A percentile compares a stretch with the other conserved stretches of the same genome.
Conservation (phyloP, 768 basidiomycete genomes). For the Rhodotorula diobovata region DNA sequence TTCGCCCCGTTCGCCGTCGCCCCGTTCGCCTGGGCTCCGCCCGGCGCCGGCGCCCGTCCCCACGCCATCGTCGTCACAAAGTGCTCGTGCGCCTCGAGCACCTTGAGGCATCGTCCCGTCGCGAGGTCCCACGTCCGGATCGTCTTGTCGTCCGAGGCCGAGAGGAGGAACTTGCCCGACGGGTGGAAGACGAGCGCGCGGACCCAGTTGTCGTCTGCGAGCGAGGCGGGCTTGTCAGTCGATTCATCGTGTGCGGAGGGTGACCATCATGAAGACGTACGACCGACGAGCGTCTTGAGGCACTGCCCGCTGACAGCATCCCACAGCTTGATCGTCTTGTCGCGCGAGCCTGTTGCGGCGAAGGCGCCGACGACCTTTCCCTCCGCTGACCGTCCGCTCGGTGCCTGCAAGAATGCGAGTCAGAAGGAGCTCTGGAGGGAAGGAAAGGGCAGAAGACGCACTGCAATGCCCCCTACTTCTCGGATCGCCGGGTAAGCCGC, state of each 20-base stretch:
- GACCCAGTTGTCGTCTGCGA: constrained; percentile 74
- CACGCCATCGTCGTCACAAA: constrained; percentile 48
- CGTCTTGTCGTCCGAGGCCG: constrained; percentile 86
- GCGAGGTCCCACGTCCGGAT: constrained; percentile 83
- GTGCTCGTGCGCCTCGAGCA: constrained; percentile 74
- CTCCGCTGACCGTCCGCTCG: constrained; percentile 53
- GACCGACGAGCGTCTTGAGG: constrained; percentile 65
- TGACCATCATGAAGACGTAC: neutral
- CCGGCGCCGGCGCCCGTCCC: constrained; percentile 34
- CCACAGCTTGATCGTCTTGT: constrained; percentile 90
- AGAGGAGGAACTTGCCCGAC: constrained; percentile 80
- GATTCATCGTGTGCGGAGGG: neutral
- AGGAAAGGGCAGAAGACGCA: constrained; percentile 1
- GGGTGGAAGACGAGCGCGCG: constrained; percentile 85
- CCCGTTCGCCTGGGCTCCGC: constrained; percentile 26
- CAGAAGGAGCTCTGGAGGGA: neutral
- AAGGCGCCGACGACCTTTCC: constrained; percentile 53
- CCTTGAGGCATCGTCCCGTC: constrained; percentile 78
- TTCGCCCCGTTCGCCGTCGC: constrained; percentile 25
- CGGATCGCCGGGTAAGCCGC: constrained; percentile 70
- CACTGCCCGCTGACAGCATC: constrained; percentile 77
- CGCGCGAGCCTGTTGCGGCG: constrained; percentile 76
- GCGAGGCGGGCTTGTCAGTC: too few relatives aligned
- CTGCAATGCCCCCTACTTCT: constrained; percentile 68
- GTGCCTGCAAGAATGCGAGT: constrained; percentile 46